Conservation (phyloP, 441 rosid genomes). For the Pelargonium fulgidum region DNA sequence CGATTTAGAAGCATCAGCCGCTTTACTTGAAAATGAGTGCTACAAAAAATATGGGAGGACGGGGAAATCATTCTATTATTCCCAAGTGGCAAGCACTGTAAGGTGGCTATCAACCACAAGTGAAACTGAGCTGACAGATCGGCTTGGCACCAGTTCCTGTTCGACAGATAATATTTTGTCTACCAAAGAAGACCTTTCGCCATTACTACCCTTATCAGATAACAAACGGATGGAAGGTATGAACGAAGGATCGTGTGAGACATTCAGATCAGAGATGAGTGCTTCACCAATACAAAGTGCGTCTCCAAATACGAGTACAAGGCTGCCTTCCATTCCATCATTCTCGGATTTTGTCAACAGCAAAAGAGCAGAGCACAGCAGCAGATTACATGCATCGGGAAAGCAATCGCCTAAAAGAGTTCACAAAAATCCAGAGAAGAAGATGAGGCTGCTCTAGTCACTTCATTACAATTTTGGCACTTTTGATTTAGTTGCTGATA, state of each 20-base stretch:
- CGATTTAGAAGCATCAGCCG: conserved; percentile 42
- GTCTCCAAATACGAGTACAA: conserved; percentile 17
- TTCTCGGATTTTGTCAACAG: conserved; percentile 70
- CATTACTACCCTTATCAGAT: conserved; percentile 17
- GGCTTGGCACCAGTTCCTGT: conserved; percentile 29
- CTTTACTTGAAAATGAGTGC: conserved; percentile 71
- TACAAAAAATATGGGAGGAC: conserved; percentile 72
- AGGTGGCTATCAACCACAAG: conserved; percentile 67
- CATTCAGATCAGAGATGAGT: conserved; percentile 10
- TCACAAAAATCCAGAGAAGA: conserved; percentile 42
- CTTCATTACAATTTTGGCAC: conserved; percentile 4
- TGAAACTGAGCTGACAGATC: conserved; percentile 37
- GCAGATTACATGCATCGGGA: conserved; percentile 17
- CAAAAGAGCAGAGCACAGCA: conserved; percentile 27
- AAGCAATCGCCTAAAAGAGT: conserved; percentile 28
- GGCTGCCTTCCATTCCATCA: conserved; percentile 58
- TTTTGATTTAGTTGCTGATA: too few relatives aligned
- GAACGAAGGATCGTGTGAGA: conserved; percentile 15
- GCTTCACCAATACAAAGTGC: conserved; percentile 16
- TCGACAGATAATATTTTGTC: conserved; percentile 21
- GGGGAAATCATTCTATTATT: conserved; percentile 76
- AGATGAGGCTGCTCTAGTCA: conserved; percentile 39
- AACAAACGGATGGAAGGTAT: conserved; percentile 22
- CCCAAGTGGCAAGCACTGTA: conserved; percentile 76
- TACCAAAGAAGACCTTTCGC: conserved; percentile 21